These are phyloP conservation scores for Discostella stelligeroides DNA, from an alignment of 108 stramenopile genomes.

Conservation along the genomic window DNA sequence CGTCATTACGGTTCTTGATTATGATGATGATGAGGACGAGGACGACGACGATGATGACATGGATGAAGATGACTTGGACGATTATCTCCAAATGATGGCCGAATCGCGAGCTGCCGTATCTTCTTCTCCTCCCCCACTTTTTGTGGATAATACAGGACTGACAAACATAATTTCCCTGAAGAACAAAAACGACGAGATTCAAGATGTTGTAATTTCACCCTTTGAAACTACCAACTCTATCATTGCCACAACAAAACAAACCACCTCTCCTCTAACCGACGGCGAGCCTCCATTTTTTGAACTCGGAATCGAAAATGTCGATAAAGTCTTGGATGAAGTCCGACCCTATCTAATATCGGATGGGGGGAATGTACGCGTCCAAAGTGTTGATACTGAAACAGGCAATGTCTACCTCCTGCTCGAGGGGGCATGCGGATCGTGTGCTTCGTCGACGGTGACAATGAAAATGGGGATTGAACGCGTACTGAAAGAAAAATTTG, in stretches of 20 bases:
- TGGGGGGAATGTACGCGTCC: constrained; percentile 93
- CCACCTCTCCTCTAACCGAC: constrained; percentile 12
- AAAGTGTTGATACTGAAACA: constrained; percentile 73
- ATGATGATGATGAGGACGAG: too few relatives aligned
- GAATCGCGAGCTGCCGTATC: constrained; percentile 39
- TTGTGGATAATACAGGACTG: constrained; percentile 39
- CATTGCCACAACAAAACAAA: constrained; percentile 11
- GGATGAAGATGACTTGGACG: constrained; percentile 70
- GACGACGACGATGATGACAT: constrained; percentile 82
- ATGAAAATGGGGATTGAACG: constrained; percentile 99
- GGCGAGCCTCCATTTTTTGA: constrained; percentile 46
- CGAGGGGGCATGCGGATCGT: constrained; percentile 94
- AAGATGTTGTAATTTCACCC: constrained; percentile 55
- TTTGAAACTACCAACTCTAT: constrained; percentile 45
- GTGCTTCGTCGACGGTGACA: constrained; percentile 90
- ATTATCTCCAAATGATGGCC: constrained; percentile 70
- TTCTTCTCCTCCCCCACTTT: constrained; percentile 22
- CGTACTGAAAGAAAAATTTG: constrained; percentile 89
- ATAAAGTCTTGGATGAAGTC: constrained; percentile 93
- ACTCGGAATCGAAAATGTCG: constrained; percentile 88
- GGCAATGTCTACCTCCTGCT: constrained; percentile 79
- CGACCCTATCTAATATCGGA: constrained; percentile 95
- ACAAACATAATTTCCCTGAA: neutral
- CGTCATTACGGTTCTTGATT: too few relatives aligned
- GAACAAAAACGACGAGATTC: too few relatives aligned